Evolutionary conservation across 106 monocot species (phyloP).

Genomic region (Posidonia australis): DNA sequence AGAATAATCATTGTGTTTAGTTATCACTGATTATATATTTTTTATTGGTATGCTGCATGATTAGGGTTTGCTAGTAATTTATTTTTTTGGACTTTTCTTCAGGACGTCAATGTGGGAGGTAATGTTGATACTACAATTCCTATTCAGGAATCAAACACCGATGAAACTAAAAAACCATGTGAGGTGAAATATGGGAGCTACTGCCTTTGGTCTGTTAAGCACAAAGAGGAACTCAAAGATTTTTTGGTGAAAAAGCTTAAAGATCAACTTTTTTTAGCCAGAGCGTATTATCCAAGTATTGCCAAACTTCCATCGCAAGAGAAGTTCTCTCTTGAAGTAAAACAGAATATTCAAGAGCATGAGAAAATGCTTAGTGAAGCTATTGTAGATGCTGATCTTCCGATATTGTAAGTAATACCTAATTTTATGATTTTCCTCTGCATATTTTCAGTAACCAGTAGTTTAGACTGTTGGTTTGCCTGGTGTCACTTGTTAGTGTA

Average conservation of each 20-base stretch:
- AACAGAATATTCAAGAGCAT: slow-evolving; percentile 68
- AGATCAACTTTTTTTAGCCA: slow-evolving; percentile 72
- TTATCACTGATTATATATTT: background rate
- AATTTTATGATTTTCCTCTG: background rate
- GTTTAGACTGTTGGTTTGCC: no score
- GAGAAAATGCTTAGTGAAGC: slow-evolving; percentile 67
- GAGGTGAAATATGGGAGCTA: slow-evolving; percentile 50
- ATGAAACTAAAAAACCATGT: slow-evolving; percentile 31
- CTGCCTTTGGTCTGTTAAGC: slow-evolving; percentile 43
- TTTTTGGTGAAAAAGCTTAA: slow-evolving; percentile 34
- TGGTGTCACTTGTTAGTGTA: background rate
- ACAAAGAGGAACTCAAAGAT: slow-evolving; percentile 42
- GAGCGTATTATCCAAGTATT: slow-evolving; percentile 65
- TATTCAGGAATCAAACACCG: background rate
- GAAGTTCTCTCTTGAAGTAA: slow-evolving; percentile 41
- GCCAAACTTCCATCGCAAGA: slow-evolving; percentile 45
- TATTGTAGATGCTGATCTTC: slow-evolving; percentile 50
- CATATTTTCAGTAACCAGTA: background rate
- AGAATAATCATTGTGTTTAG: background rate
- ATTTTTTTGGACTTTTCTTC: background rate
- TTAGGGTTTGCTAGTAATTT: background rate
- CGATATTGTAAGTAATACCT: slow-evolving; percentile 36
- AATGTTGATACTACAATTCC: background rate
- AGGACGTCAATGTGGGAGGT: background rate
- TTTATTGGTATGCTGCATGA: background rate